Base-by-base conservation (phyloP, 192 early-diverging fungal genomes). In the Spinellus fusiger region DNA sequence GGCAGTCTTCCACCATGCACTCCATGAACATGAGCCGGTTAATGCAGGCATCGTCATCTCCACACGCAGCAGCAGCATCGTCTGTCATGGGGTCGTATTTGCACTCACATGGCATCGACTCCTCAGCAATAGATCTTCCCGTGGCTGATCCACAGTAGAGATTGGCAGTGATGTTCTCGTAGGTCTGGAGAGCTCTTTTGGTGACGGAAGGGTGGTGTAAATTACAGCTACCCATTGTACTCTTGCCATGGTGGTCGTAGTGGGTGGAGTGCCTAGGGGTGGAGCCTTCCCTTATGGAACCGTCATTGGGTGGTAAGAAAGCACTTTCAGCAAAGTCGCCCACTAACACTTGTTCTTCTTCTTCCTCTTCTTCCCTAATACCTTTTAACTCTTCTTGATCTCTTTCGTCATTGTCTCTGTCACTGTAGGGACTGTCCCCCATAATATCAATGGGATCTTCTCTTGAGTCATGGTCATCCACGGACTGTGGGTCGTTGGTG, bases 1-100 rank as follows among this genome's bases (percentile, higher is more conserved):
- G 92, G 70, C 96, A 99, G 34, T 89, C 87, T 25, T 90, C 84
- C 5, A 84, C 86, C 38, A 86, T 86, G 72, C 96, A 98, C 72
- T 98, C 96, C 60, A 96, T 91, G 54, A 88, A 89, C 26, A 95
- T 73, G 59, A 89, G 83, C 35, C 92, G 82, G 68, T 99, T 99
- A 62, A 99, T 96, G 70, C 97, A 99, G 48, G 86, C 81, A 16
- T 89, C 82, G 59, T 80, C 79, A 22, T 87, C 88, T 27, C 97
- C 97, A 72, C 97, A 99, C 5, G 97, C 95, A 25, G 69, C 79
- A 34, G 66, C 73, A 25, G 74, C 85, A 64, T 75, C 70, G 67
- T 81, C 83, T 25, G 59, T 74, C 38, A 82, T 80, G 27, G 85
- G 79, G 26, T 86, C 78, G 57, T 82, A 91, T 70, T 80, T 82